Evolutionary conservation across 2,329 filamentous ascomycete genomes (phyloP).

Genomic region (Aspergillus carbonarius): DNA sequence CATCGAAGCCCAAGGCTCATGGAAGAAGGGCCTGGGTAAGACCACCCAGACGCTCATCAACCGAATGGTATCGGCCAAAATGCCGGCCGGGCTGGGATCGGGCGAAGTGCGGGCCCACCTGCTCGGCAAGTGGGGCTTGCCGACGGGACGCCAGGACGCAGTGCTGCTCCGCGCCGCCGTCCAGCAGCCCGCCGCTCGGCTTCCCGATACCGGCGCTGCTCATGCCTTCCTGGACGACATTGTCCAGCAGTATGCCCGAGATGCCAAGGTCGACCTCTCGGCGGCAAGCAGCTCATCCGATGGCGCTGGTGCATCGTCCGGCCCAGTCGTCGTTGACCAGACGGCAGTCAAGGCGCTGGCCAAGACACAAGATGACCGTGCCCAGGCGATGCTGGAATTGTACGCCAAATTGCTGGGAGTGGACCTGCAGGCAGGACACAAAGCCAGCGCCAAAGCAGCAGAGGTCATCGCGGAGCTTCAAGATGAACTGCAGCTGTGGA

Average conservation of each 20-base stretch:
- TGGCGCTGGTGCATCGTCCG: neutral
- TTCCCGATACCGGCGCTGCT: neutral
- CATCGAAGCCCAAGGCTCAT: neutral
- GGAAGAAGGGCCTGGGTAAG: constrained; percentile 3
- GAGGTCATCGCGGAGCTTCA: neutral
- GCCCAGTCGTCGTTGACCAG: neutral
- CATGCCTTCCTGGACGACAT: neutral
- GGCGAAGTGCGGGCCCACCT: neutral
- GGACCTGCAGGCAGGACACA: neutral
- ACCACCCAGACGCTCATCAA: constrained; percentile 1
- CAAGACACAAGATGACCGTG: neutral
- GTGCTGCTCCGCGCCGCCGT: constrained; percentile 1
- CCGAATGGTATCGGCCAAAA: constrained; percentile 6
- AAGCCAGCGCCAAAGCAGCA: neutral
- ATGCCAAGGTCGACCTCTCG: neutral
- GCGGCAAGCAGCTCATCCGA: neutral
- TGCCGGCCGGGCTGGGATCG: constrained; percentile 1
- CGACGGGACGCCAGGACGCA: constrained; percentile 3
- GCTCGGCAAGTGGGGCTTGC: neutral
- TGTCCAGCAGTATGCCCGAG: neutral
- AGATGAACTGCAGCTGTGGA: neutral
- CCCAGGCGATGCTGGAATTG: constrained; percentile 1
- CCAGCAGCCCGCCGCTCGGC: neutral
- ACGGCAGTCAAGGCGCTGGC: neutral
- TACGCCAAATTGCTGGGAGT: neutral